Evolutionary conservation across 169 alveolate genomes (phyloP).

Genomic region (Plasmodium vinckei): DNA sequence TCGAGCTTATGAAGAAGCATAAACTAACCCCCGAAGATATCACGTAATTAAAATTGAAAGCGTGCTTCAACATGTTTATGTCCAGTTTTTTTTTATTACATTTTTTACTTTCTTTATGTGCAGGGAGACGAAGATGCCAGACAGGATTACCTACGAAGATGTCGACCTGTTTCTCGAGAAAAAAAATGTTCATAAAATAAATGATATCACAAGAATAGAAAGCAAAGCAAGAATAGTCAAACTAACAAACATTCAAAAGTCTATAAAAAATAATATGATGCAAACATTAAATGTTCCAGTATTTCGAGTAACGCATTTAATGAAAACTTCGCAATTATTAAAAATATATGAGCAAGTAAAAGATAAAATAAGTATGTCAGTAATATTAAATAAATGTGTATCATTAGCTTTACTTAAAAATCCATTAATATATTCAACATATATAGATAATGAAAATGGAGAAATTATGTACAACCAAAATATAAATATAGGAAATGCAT

Average conservation of each 20-base stretch:
- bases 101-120: background rate
- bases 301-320: constrained; percentile 77
- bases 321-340: constrained; percentile 31
- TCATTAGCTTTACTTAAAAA: constrained; percentile 77
- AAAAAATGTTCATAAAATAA: constrained; percentile 4
- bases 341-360: constrained; percentile 40
- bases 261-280: constrained; percentile 80
- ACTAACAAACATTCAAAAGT: constrained; percentile 70
- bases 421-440: constrained; percentile 80
- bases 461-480: constrained; percentile 34
- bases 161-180: constrained; percentile 51
- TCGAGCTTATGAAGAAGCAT: constrained; percentile 48
- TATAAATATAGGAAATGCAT: constrained; percentile 80
- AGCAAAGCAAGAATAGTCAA: background rate
- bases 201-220: background rate
- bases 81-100: too few relatives aligned
- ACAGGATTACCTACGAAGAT: constrained; percentile 65
- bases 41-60: constrained; percentile 19
- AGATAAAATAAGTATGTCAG: constrained; percentile 77
- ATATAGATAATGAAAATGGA: constrained; percentile 54
- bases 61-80: too few relatives aligned
- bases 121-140: constrained; percentile 14
- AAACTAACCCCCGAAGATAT: constrained; percentile 51
- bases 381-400: constrained; percentile 78
- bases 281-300: constrained; percentile 79